Percentiles rank a stretch among this genome's conserved stretches.
phyloP scores from a whole-genome alignment of 306 rosid genomes.

The Lathyrus sativus region DNA sequence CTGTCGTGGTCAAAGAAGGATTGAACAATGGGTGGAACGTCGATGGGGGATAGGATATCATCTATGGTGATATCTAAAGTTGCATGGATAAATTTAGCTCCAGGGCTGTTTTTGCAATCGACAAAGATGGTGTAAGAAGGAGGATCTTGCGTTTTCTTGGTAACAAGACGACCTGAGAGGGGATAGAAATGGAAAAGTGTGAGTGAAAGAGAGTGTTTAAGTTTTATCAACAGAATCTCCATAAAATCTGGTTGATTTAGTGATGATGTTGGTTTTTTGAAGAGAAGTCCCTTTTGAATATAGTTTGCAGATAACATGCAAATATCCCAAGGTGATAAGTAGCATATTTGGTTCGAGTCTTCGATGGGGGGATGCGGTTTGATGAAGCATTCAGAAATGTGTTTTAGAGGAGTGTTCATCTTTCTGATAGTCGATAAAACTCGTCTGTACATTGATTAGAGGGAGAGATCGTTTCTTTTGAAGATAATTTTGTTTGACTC shows the following conservation, averaged over 20 bases:
- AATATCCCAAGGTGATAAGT: conserved; percentile 56
- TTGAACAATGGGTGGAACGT: conserved; percentile 55
- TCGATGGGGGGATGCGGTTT: conserved; percentile 24
- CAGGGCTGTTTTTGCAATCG: conserved; percentile 45
- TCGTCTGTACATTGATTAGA: not conserved
- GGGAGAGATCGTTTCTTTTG: not conserved
- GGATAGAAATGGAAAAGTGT: conserved; percentile 68
- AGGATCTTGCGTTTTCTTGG: conserved; percentile 37
- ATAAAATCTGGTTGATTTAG: conserved; percentile 27
- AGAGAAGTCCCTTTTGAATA: conserved; percentile 74
- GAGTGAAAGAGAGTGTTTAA: conserved; percentile 53
- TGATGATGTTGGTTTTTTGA: conserved; percentile 47
- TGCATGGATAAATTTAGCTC: conserved; percentile 59
- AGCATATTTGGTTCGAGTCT: conserved; percentile 15
- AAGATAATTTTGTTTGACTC: not conserved
- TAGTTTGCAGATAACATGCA: conserved; percentile 50
- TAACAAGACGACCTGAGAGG: conserved; percentile 54
- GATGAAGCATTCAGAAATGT: conserved; percentile 43
- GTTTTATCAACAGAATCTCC: conserved; percentile 26
- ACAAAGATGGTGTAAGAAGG: conserved; percentile 43
- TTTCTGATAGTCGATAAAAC: not conserved
- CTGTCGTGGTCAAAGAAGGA: conserved; percentile 61
- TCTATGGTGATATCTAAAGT: conserved; percentile 44
- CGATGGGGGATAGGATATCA: conserved; percentile 55
- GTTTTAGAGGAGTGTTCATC: conserved; percentile 2